phyloP scores from a whole-genome alignment of 352 stramenopile genomes.

The Phytopythium litorale region DNA sequence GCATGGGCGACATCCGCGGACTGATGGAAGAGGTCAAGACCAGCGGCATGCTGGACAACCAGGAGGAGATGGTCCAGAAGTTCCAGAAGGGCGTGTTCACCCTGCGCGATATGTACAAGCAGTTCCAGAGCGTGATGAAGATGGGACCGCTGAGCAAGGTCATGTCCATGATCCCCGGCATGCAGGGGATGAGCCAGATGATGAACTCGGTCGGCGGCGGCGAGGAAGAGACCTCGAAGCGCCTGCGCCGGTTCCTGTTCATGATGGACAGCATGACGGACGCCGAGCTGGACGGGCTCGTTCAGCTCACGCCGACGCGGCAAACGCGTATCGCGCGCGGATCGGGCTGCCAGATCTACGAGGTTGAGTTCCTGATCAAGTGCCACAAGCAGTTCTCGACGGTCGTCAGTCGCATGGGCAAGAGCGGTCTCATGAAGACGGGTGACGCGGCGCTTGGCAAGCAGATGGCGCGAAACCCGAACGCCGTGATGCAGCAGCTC shows the following conservation, averaged over 20 bases:
- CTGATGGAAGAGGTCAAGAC: constrained; percentile 94
- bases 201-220: constrained; percentile 90
- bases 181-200: constrained; percentile 88
- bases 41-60: constrained; percentile 88
- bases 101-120: constrained; percentile 98
- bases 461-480: constrained; percentile 96
- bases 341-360: constrained; percentile 83
- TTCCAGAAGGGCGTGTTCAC: constrained; percentile 97
- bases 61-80: constrained; percentile 96
- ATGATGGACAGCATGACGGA: constrained; percentile 99
- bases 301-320: constrained; percentile 58
- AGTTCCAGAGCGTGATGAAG: constrained; percentile 98
- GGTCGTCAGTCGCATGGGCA: constrained; percentile 96
- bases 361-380: constrained; percentile 93
- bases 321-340: constrained; percentile 90
- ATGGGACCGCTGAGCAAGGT: constrained; percentile 97
- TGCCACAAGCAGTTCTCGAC: constrained; percentile 95
- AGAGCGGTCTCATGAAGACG: constrained; percentile 92
- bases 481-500: constrained; percentile 95
- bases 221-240: constrained; percentile 90
- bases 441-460: constrained; percentile 86
- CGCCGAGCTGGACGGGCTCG: constrained; percentile 93
- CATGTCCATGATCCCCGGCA: constrained; percentile 98
- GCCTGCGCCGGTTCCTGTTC: constrained; percentile 97
- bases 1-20: constrained; percentile 96